These are phyloP conservation scores for Plicaturopsis crispa DNA, from an alignment of 768 basidiomycete species.

Conservation along the genomic window DNA sequence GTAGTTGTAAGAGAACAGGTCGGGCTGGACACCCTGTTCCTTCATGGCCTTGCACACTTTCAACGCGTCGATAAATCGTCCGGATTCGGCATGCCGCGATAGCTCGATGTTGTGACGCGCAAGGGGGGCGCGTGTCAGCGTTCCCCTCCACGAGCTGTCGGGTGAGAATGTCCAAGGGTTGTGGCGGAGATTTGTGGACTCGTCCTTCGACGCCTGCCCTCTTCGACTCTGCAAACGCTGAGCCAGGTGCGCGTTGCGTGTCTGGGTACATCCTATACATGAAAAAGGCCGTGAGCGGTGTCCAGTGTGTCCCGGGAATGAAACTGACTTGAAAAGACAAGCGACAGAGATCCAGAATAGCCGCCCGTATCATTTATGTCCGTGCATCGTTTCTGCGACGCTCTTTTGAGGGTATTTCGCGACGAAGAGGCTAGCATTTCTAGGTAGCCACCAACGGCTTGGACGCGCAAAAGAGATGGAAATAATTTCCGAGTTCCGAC, in stretches of 20 bases:
- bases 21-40: constrained; percentile 39
- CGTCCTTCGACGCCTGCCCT: no score
- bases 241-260: no score
- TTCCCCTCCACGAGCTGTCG: constrained; percentile 17
- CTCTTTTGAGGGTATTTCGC: constrained; percentile 13
- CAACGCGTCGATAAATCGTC: constrained; percentile 33
- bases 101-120: constrained; percentile 26
- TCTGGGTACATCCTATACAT: no score
- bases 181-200: constrained; percentile 9
- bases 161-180: constrained; percentile 20
- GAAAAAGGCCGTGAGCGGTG: neutral
- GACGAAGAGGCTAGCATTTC: constrained; percentile 17
- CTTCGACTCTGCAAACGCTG: no score
- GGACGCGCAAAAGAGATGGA: no score
- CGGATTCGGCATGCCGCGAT: constrained; percentile 20
- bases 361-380: neutral
- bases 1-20: constrained; percentile 46
- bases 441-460: no score
- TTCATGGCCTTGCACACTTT: constrained; percentile 53
- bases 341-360: neutral
- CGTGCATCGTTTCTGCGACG: no score
- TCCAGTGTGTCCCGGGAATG: neutral
- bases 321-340: neutral
- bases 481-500: no score
- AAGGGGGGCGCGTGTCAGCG: constrained; percentile 12